Evolutionary conservation across 2,329 filamentous ascomycete genomes (phyloP).

Genomic region (Curvularia sp.): DNA sequence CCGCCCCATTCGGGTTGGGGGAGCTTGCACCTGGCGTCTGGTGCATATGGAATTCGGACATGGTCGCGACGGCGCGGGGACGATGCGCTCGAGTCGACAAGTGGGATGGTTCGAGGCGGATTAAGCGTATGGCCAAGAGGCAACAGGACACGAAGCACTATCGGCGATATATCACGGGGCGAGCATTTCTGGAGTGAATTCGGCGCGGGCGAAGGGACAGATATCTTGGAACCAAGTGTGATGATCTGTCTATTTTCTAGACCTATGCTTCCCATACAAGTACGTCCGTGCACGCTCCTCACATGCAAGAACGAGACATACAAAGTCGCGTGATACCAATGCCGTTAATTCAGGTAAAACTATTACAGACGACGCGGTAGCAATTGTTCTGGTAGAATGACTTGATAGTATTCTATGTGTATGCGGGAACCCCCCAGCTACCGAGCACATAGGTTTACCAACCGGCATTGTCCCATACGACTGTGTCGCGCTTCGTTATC

Average conservation of each 20-base stretch:
- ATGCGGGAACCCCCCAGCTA: not conserved
- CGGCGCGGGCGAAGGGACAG: slow-evolving; percentile 20
- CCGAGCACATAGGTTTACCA: not conserved
- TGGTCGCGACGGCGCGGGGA: slow-evolving; percentile 38
- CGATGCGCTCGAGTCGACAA: slow-evolving; percentile 22
- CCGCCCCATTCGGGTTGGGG: slow-evolving; percentile 39
- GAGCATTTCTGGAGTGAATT: slow-evolving; percentile 18
- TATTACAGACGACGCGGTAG: not conserved
- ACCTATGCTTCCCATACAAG: slow-evolving; percentile 31
- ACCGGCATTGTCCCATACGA: not conserved
- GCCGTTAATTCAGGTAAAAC: not conserved
- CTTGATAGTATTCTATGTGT: not conserved
- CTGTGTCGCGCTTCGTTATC: slow-evolving; percentile 1
- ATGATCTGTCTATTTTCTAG: slow-evolving; percentile 43
- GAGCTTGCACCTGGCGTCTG: slow-evolving; percentile 44
- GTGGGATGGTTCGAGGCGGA: slow-evolving; percentile 21
- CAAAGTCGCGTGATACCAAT: slow-evolving; percentile 13
- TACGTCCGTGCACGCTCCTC: slow-evolving; percentile 27
- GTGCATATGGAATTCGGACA: slow-evolving; percentile 45
- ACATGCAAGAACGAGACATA: slow-evolving; percentile 29
- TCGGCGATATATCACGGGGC: slow-evolving; percentile 31
- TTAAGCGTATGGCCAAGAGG: slow-evolving; percentile 25
- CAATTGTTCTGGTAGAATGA: not conserved
- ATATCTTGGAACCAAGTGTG: slow-evolving; percentile 27
- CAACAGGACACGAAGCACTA: slow-evolving; percentile 18